A percentile compares a stretch with the other conserved stretches of the same genome.
These are phyloP conservation scores for Aphanocladium album DNA, from an alignment of 2,329 filamentous ascomycete species.

Conservation along the genomic window DNA sequence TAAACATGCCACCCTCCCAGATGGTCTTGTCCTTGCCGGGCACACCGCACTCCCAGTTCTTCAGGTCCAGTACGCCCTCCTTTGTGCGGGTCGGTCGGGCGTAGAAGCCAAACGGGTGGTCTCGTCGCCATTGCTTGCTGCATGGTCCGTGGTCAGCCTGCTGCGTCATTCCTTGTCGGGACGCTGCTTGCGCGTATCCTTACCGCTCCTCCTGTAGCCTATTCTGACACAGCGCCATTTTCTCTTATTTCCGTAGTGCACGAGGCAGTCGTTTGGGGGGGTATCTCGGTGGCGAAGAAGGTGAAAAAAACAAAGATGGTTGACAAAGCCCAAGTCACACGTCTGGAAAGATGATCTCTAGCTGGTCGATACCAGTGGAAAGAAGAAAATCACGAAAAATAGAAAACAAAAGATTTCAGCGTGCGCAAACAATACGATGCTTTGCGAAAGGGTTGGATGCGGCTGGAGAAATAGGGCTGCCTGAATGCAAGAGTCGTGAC, in stretches of 20 bases:
- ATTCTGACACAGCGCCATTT: constrained; percentile 85
- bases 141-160: constrained; percentile 17
- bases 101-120: constrained; percentile 97
- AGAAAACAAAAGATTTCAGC: not conserved
- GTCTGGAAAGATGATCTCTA: not conserved
- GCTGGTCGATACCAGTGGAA: not conserved
- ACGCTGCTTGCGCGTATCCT: constrained; percentile 22
- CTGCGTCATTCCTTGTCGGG: not conserved
- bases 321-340: not conserved
- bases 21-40: constrained; percentile 95
- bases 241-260: constrained; percentile 12
- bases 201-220: constrained; percentile 85
- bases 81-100: constrained; percentile 78
- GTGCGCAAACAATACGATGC: not conserved
- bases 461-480: not conserved
- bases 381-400: not conserved
- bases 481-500: not conserved
- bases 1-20: constrained; percentile 97
- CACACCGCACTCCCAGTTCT: constrained; percentile 94
- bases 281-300: not conserved
- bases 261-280: not conserved
- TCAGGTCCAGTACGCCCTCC: constrained; percentile 81
- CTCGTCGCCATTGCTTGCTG: constrained; percentile 94
- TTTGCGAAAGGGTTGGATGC: not conserved
- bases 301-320: not conserved